These are phyloP conservation scores for Salix arbutifolia DNA, from an alignment of 345 rosid genomes.

Conservation along the genomic window DNA sequence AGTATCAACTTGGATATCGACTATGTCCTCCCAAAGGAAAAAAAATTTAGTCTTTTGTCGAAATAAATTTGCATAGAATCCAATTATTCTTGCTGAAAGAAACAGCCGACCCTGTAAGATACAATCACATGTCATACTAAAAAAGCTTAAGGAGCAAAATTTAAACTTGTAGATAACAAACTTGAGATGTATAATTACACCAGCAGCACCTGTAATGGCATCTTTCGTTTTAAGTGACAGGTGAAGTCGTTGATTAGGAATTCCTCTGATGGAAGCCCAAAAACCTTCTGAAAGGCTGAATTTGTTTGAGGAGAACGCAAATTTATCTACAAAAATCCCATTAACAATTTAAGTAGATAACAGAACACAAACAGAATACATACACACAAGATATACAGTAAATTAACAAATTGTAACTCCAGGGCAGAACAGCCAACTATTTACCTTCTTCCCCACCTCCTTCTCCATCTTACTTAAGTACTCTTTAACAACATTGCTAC, in stretches of 20 bases:
- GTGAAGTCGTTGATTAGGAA: slow-evolving; percentile 96
- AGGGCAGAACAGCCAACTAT: slow-evolving; percentile 10
- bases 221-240: slow-evolving; percentile 89
- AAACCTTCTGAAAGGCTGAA: slow-evolving; percentile 94
- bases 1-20: slow-evolving; percentile 69
- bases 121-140: slow-evolving; percentile 6
- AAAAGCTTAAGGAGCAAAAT: neutral
- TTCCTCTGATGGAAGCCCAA: slow-evolving; percentile 90
- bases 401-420: slow-evolving; percentile 5
- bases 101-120: slow-evolving; percentile 83
- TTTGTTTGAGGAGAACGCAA: slow-evolving; percentile 94
- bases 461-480: slow-evolving; percentile 96
- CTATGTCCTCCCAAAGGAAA: slow-evolving; percentile 97
- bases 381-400: neutral
- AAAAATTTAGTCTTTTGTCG: slow-evolving; percentile 89
- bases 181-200: slow-evolving; percentile 9
- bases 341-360: neutral
- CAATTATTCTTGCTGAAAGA: slow-evolving; percentile 87
- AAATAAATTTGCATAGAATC: slow-evolving; percentile 86
- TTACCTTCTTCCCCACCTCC: slow-evolving; percentile 97
- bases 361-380: neutral
- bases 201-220: slow-evolving; percentile 80
- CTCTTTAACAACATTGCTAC: slow-evolving; percentile 74
- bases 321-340: slow-evolving; percentile 58
- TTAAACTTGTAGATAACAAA: neutral